Percentiles rank a stretch among this genome's conserved stretches.
These are phyloP conservation scores for Cyberlindnera mycetangii DNA, from an alignment of 805 yeast species.

Conservation along the genomic window DNA sequence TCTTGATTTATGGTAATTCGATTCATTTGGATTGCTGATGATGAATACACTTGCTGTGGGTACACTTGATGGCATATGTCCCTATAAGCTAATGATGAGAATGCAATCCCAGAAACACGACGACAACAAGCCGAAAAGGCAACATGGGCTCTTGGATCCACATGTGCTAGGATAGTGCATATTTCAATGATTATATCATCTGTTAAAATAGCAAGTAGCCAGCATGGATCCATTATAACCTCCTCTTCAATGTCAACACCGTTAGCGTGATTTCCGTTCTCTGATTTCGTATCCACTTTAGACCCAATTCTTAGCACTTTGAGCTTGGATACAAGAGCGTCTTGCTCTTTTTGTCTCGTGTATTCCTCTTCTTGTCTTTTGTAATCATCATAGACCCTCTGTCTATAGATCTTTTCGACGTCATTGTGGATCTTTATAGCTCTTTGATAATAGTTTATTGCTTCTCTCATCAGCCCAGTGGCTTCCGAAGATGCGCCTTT, in stretches of 20 bases:
- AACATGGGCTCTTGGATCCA: slow-evolving; percentile 64
- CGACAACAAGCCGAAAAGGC: slow-evolving; percentile 57
- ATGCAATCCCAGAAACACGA: slow-evolving; percentile 54
- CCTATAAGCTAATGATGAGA: slow-evolving; percentile 50
- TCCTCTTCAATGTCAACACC: slow-evolving; percentile 6
- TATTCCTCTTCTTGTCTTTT: slow-evolving; percentile 25
- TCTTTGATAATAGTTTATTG: slow-evolving; percentile 64
- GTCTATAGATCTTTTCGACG: slow-evolving; percentile 69
- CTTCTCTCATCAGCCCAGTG: slow-evolving; percentile 78
- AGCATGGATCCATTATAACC: slow-evolving; percentile 33
- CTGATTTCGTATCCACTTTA: not conserved
- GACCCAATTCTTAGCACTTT: slow-evolving; percentile 1
- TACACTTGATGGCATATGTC: slow-evolving; percentile 48
- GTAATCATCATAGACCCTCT: slow-evolving; percentile 45
- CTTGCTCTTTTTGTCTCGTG: slow-evolving; percentile 5
- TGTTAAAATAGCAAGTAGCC: slow-evolving; percentile 44
- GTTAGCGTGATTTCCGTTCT: slow-evolving; percentile 26
- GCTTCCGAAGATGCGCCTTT: slow-evolving; percentile 69
- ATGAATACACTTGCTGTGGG: slow-evolving; percentile 51
- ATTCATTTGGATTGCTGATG: slow-evolving; percentile 37
- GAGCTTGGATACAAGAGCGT: not conserved
- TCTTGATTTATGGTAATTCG: slow-evolving; percentile 34
- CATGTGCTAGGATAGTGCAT: slow-evolving; percentile 42
- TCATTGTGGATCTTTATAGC: slow-evolving; percentile 54
- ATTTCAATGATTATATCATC: slow-evolving; percentile 56